Base-by-base conservation (phyloP, 257 asterid genomes). In the Jasminum sambac region DNA sequence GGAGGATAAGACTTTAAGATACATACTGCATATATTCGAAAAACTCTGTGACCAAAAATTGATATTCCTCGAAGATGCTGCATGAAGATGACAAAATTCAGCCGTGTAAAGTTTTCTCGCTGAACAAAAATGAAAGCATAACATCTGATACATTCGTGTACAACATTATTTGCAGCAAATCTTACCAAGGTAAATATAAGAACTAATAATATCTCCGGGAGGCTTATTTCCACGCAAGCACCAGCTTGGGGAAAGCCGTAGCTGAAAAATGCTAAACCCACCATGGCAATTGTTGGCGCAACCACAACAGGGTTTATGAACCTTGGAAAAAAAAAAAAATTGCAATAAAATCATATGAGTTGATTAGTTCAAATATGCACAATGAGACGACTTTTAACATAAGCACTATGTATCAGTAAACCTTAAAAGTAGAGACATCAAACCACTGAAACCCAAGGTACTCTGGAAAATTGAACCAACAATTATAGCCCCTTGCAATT, bases 241-340 rank as follows among this genome's bases (percentile, higher is more conserved):
- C 98, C 98, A 68, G 97, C 99, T 77, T 88, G 99, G 61, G 99
- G 96, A 84, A 94, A 94, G 71, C 97, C 99, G 78, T 83, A 91
- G 86, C 96, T 88, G 75, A 94, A 85, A 81, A 91, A 89, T 60
- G 99, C 95, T 79, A 91, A 85, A 72, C 99, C 96, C 77, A 94
- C 86, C 43, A 96, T 86, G 41, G 97, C 89, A 70, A 88, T 77
- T 68, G 99, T 89, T 67, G 99, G 97, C 65, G 97, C 96, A 63
- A 94, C 96, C 75, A 94, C 99, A 66, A 94, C 84, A 61, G 99
- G 99, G 82, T 94, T 94, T 77, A 94, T 88, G 64, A 89, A 86
- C 87, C 99, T 37, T 68, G 12, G 58, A 43, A 43, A 43, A 43
- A 82, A 43, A 55, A n/a, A 66, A 8, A 50, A 41, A 65, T 50